Conservation (phyloP, 306 rosid species). For the Vachellia pachyceras region DNA sequence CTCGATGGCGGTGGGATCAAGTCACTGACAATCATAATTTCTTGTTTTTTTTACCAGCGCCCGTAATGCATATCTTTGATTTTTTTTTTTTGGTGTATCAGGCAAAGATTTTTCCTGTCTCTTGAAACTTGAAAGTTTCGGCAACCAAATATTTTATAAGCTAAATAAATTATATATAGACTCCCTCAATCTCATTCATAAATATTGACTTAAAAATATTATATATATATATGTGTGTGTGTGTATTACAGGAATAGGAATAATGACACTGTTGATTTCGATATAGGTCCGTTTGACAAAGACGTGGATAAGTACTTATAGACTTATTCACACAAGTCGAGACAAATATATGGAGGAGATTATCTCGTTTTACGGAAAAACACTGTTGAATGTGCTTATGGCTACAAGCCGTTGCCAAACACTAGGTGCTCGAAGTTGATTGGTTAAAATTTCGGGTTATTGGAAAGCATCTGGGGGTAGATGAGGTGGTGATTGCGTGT, state of each 20-base stretch:
- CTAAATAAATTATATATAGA: neutral
- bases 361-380: too few species aligned
- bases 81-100: too few species aligned
- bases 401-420: too few species aligned
- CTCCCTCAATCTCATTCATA: neutral
- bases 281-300: too few species aligned
- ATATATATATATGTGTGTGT: too few species aligned
- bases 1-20: too few species aligned
- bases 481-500: constrained; percentile 47
- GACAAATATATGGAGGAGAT: too few species aligned
- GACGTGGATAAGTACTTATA: too few species aligned
- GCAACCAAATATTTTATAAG: neutral
- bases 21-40: neutral
- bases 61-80: neutral
- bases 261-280: too few species aligned
- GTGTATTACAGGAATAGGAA: neutral
- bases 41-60: neutral
- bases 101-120: neutral
- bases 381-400: neutral
- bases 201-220: neutral
- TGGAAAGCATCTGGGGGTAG: neutral
- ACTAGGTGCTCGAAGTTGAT: neutral
- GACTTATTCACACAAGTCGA: too few species aligned
- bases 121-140: neutral
- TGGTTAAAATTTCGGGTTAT: neutral